Evolutionary conservation across 2,329 filamentous ascomycete genomes (phyloP).

Genomic region (Beauveria sp.): DNA sequence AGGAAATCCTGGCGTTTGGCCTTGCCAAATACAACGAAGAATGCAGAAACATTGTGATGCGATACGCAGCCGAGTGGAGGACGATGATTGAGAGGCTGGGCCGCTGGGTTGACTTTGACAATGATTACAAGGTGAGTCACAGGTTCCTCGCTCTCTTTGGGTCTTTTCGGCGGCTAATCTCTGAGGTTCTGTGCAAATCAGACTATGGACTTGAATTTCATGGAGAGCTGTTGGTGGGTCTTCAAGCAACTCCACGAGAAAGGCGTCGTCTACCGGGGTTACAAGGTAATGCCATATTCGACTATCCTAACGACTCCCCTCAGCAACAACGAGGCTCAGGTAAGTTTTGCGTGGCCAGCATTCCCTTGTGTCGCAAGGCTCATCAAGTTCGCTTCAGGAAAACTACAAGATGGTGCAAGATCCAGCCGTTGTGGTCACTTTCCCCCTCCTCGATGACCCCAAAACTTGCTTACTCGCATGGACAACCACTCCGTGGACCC

Average conservation of each 20-base stretch:
- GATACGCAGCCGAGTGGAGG: constrained; percentile 73
- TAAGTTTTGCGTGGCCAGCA: no score
- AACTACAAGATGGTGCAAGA: constrained; percentile 29
- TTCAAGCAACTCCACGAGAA: constrained; percentile 70
- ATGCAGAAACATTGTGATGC: constrained; percentile 81
- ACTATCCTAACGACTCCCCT: constrained; percentile 66
- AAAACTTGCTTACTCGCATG: constrained; percentile 44
- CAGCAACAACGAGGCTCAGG: constrained; percentile 59
- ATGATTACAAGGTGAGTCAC: constrained; percentile 59
- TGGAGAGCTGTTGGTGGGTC: constrained; percentile 75
- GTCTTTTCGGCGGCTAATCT: neutral
- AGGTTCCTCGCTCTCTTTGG: neutral
- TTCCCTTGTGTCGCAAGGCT: no score
- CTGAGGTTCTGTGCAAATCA: constrained; percentile 18
- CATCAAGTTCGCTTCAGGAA: no score
- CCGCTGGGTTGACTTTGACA: constrained; percentile 73
- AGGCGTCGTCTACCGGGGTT: constrained; percentile 62
- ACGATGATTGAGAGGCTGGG: constrained; percentile 65
- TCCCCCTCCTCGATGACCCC: constrained; percentile 57
- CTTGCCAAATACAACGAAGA: constrained; percentile 78
- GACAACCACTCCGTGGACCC: constrained; percentile 74
- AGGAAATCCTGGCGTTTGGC: constrained; percentile 73
- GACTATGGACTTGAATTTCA: constrained; percentile 68
- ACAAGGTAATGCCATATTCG: constrained; percentile 69
- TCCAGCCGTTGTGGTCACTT: constrained; percentile 63